Conservation (phyloP, 805 yeast genomes). For the Pichia nakasei region DNA sequence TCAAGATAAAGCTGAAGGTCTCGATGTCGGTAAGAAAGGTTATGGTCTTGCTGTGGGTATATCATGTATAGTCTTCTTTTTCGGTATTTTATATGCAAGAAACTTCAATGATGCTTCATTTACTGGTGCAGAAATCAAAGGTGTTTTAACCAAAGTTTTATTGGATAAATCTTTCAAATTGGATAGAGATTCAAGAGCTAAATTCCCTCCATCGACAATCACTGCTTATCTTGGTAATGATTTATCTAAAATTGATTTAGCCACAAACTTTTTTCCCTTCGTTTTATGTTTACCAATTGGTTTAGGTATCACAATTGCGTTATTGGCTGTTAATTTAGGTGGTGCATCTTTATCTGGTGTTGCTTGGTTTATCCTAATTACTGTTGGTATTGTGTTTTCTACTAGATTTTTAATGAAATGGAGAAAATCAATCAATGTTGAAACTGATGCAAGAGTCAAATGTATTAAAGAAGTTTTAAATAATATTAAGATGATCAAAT, state of each 20-base stretch:
- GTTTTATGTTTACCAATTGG: conserved; percentile 57
- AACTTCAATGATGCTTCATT: conserved; percentile 52
- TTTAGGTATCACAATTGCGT: conserved; percentile 50
- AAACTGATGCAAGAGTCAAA: conserved; percentile 71
- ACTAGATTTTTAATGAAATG: conserved; percentile 45
- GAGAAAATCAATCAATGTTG: conserved; percentile 49
- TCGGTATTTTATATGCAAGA: conserved; percentile 48
- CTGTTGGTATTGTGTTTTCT: conserved; percentile 35
- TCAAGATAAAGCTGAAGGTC: conserved; percentile 38
- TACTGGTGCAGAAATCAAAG: conserved; percentile 64
- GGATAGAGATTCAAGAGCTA: conserved; percentile 46
- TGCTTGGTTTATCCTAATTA: conserved; percentile 44
- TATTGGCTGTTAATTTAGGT: conserved; percentile 63
- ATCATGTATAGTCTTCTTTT: conserved; percentile 41
- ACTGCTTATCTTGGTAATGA: conserved; percentile 79
- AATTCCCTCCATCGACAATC: conserved; percentile 59
- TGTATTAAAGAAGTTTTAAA: conserved; percentile 70
- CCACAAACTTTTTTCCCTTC: conserved; percentile 60
- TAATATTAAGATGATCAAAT: conserved; percentile 75
- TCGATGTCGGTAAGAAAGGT: conserved; percentile 44
- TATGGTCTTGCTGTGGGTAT: conserved; percentile 72
- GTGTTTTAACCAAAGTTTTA: conserved; percentile 61
- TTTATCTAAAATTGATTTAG: conserved; percentile 69
- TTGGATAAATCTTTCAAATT: conserved; percentile 60
- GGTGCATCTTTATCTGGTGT: conserved; percentile 66